Evolutionary conservation across 1,139 yeast genomes (phyloP).

Genomic region (Sugiyamaella paludigena): DNA sequence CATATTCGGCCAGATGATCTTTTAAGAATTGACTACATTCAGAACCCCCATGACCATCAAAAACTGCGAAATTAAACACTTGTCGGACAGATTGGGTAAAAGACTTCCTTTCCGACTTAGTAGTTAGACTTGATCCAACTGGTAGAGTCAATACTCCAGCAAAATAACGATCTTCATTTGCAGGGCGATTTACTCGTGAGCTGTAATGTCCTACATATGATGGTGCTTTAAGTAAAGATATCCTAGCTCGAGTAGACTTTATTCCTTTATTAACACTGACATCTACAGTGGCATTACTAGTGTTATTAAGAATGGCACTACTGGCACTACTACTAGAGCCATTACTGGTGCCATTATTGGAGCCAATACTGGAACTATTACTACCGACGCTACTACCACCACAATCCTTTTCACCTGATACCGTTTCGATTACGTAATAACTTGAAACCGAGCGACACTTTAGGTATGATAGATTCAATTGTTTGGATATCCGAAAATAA

Average conservation of each 20-base stretch:
- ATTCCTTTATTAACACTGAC: too few species aligned
- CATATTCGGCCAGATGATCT: constrained; percentile 51
- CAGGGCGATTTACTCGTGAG: constrained; percentile 69
- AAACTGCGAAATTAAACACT: constrained; percentile 67
- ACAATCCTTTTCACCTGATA: too few species aligned
- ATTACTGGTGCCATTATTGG: too few species aligned
- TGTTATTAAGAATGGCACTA: too few species aligned
- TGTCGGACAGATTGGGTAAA: constrained; percentile 29
- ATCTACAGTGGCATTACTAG: too few species aligned
- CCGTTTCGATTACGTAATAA: too few species aligned
- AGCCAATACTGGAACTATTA: too few species aligned
- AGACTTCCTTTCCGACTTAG: constrained; percentile 30
- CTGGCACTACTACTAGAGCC: too few species aligned
- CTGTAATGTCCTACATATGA: constrained; percentile 77
- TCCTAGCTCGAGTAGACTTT: constrained; percentile 32
- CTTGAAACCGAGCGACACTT: too few species aligned
- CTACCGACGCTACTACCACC: too few species aligned
- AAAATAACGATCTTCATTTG: constrained; percentile 77
- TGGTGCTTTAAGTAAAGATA: constrained; percentile 66
- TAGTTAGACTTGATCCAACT: constrained; percentile 38
- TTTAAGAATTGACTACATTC: constrained; percentile 65
- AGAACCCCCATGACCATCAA: constrained; percentile 93
- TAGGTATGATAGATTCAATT: too few species aligned
- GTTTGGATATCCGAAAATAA: too few species aligned
- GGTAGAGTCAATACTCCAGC: constrained; percentile 56